Evolutionary conservation across 306 rosid species (phyloP), one percentile per base, ranked within the genome.

Genomic region (Prosopis cineraria): DNA sequence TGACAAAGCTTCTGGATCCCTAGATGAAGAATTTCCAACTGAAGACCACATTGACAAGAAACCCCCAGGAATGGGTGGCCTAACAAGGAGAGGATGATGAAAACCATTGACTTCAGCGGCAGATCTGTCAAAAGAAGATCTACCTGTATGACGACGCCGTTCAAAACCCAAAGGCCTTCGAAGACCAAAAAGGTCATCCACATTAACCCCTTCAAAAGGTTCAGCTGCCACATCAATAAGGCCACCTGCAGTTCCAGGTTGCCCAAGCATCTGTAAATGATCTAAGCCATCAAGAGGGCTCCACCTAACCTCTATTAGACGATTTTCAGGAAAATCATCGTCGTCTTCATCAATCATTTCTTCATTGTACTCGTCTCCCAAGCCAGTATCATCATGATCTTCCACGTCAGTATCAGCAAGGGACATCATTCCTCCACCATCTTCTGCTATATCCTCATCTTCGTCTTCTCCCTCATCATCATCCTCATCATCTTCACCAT

Each of bases 191-290:
- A 95, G 95, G 76, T 95, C 99, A 81, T 95, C 98, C 67, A 95
- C 96, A 78, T 95, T 95, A 80, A 93, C 97, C 71, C 99, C 99
- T 84, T 95, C 98, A 62, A 95, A 95, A 85, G 99, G 99, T 74
- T 95, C 99, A 25, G 97, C 93, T 24, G 97, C 82, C 80, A 89
- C 92, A 87, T 95, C 99, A 76, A 95, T 88, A 11, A 95, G 91
- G 73, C 97, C 93, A 82, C 93, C 81, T 55, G 88, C 77, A 69
- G 86, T 76, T 74, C 98, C 96, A 72, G 97, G 91, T 73, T 95
- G 98, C 77, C 94, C 97, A 86, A 93, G 96, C 74, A 91, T 94
- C 82, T 92, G 98, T 80, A 93, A 87, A 89, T 91, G 96, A 87
- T 93, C 99, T 76, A 95, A 89, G 55, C 98, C 99, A 87, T 93